A percentile compares a stretch with the other conserved stretches of the same genome.
These are phyloP conservation scores for Isatis tinctoria DNA, from an alignment of 345 rosid genomes.

Conservation along the genomic window DNA sequence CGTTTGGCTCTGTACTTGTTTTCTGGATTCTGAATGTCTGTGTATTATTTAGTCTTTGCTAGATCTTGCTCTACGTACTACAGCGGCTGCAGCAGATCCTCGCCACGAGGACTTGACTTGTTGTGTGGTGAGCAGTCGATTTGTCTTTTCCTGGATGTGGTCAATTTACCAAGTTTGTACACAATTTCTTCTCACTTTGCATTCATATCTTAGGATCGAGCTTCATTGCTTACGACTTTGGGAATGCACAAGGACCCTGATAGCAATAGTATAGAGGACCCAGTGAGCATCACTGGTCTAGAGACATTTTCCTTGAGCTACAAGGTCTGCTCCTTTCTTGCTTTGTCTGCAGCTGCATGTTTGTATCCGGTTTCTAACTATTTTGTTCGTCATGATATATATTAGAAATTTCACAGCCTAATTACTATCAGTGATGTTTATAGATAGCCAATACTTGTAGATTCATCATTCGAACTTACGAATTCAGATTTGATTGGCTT, in stretches of 20 bases:
- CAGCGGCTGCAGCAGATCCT: constrained; percentile 97
- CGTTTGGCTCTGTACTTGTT: neutral
- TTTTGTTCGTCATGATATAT: neutral
- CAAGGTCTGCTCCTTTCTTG: constrained; percentile 51
- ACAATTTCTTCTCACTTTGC: constrained; percentile 8
- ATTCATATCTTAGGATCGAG: constrained; percentile 63
- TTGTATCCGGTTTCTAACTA: neutral
- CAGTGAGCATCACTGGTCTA: constrained; percentile 79
- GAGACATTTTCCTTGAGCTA: constrained; percentile 96
- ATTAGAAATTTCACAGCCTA: neutral
- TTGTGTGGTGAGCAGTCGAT: constrained; percentile 62
- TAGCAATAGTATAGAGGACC: constrained; percentile 56
- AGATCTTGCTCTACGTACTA: constrained; percentile 93
- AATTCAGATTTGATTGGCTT: neutral
- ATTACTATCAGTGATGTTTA: neutral
- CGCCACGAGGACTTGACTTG: constrained; percentile 95
- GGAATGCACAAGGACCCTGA: constrained; percentile 61
- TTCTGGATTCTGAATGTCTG: constrained; percentile 9
- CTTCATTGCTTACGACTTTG: constrained; percentile 76
- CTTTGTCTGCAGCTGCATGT: neutral
- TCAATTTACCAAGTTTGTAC: neutral
- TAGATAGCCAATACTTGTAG: neutral
- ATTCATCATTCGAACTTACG: neutral
- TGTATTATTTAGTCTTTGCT: constrained; percentile 59
- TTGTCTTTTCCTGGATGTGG: constrained; percentile 12